Conservation (phyloP, 2,329 filamentous ascomycete genomes). For the Chaetomiaceae sp. region DNA sequence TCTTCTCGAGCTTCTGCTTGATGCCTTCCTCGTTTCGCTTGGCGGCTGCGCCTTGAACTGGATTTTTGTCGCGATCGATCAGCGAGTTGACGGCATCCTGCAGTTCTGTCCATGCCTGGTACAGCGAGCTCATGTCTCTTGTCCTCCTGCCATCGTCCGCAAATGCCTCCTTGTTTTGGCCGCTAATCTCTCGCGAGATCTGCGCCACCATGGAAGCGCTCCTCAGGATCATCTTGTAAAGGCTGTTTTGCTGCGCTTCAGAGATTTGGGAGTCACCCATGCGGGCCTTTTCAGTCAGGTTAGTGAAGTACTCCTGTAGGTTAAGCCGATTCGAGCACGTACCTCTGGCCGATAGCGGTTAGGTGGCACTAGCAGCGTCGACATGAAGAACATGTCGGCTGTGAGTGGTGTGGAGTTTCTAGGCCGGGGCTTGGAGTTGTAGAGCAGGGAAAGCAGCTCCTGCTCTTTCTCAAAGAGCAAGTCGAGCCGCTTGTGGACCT, state of each 20-base stretch:
- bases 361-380: constrained; percentile 80
- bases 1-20: constrained; percentile 97
- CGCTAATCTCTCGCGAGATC: constrained; percentile 65
- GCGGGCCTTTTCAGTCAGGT: constrained; percentile 45
- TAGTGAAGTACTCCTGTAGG: neutral
- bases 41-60: constrained; percentile 71
- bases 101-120: constrained; percentile 75
- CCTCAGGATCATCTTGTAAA: constrained; percentile 81
- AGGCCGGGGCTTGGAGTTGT: constrained; percentile 65
- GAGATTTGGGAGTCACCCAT: constrained; percentile 77
- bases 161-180: constrained; percentile 37
- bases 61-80: constrained; percentile 84
- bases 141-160: constrained; percentile 36
- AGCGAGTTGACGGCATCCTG: constrained; percentile 91
- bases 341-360: constrained; percentile 82
- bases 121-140: constrained; percentile 69
- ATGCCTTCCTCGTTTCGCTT: constrained; percentile 85
- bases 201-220: constrained; percentile 68
- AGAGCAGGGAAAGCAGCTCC: constrained; percentile 79
- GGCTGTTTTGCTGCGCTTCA: constrained; percentile 81
- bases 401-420: constrained; percentile 56
- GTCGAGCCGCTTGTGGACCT: constrained; percentile 73
- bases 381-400: constrained; percentile 92
- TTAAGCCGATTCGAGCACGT: neutral
- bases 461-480: constrained; percentile 84